These are phyloP conservation scores for Rhodosporidiobolus sp. DNA, from an alignment of 768 basidiomycete species.

Conservation along the genomic window DNA sequence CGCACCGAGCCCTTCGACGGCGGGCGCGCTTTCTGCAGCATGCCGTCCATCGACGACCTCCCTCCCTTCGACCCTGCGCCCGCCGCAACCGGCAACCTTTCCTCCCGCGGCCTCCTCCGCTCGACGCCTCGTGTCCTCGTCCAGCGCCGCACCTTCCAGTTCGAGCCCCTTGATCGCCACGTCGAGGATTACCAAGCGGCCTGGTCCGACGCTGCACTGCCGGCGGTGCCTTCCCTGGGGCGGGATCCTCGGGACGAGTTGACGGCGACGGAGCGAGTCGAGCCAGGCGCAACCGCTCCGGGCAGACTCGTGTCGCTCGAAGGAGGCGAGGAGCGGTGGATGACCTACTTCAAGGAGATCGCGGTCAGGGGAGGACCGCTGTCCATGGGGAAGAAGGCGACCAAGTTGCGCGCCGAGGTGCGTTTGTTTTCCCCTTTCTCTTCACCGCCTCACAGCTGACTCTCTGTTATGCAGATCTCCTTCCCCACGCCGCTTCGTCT, in stretches of 20 bases:
- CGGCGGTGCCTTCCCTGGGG: not conserved
- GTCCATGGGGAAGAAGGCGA: not conserved
- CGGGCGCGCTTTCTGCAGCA: not conserved
- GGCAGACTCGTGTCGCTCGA: not conserved
- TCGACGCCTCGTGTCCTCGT: not conserved
- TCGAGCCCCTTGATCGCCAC: not conserved
- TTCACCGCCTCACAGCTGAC: not conserved
- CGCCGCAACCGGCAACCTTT: not conserved
- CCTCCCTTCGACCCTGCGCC: not conserved
- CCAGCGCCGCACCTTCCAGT: not conserved
- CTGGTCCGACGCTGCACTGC: not conserved
- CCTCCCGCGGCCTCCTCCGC: not conserved
- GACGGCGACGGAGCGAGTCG: not conserved
- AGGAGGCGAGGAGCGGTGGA: not conserved
- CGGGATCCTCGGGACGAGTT: slow-evolving; percentile 1
- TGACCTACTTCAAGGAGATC: not conserved
- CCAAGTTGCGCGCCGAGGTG: not conserved
- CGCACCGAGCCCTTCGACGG: not conserved
- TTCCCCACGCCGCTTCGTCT: not conserved
- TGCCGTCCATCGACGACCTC: not conserved
- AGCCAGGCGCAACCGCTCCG: not conserved
- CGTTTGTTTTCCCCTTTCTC: not conserved
- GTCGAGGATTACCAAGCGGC: not conserved
- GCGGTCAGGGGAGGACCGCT: not conserved
- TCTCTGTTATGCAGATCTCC: not conserved